Evolutionary conservation across 192 early-diverging fungal genomes (phyloP), one percentile per base, ranked within the genome.

Genomic region (Coemansia sp.): DNA sequence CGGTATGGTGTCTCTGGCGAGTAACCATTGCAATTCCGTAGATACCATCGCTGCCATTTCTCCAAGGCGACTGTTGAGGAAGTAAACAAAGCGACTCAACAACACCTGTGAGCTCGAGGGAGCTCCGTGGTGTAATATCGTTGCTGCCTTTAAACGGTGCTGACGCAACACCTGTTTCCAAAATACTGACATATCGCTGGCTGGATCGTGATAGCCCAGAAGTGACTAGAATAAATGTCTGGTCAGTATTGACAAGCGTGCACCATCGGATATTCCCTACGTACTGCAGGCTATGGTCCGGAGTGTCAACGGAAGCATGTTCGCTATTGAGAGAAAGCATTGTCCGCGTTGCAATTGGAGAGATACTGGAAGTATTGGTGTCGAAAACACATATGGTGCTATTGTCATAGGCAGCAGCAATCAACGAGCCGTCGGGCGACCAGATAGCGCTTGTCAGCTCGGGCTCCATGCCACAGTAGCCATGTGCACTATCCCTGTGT

Each of bases 381-480:
- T n/a, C 53, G 31, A 81, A 81, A 4, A 81, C 30, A 35, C 72
- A 71, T 16, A 81, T 12, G 5, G 75, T 70, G 56, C 78, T 73
- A 56, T 68, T 75, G 33, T 59, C 58, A 26, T 70, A 81, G 15
- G 65, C 21, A 0, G 70, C 40, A n/a, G 49, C 78, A 33, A 81
- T 26, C 30, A 43, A 51, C 8, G 68, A 64, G 4, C 77, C 77
- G 4, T 51, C 31, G 4, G 77, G 74, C 57, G 79, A 76, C 79
- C 79, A 82, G 10, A 63, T 55, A n/a, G 78, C 73, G 43, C 64
- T 26, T 16, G 59, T 30, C 51, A 81, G 29, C 49, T 34, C 46
- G 7, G 64, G 59, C 5, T 21, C 75, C 3, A 58, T 31, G 23
- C n/a, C 26, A 33, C 20, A 10, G 29, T 55, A 42, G 56, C 23